Conservation (phyloP, 495 filamentous ascomycete genomes). For the Podospora didyma region DNA sequence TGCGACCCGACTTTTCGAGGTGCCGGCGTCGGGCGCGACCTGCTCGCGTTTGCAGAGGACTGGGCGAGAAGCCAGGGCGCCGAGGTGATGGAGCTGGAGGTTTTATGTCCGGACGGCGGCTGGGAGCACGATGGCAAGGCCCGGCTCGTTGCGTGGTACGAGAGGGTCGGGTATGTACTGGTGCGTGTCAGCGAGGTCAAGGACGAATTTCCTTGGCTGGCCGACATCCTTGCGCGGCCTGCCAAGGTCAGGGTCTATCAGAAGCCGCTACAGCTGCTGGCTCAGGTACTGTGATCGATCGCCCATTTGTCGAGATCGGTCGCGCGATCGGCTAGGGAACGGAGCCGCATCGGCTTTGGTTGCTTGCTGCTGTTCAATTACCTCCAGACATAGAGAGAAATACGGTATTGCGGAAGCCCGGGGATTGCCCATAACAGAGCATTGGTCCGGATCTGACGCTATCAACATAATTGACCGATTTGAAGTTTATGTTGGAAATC, state of each 20-base stretch:
- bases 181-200: not conserved
- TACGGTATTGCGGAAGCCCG: too few species aligned
- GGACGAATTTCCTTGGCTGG: not conserved
- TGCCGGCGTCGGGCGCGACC: not conserved
- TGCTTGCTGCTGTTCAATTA: too few species aligned
- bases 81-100: constrained; percentile 6
- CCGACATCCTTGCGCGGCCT: not conserved
- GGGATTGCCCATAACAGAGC: too few species aligned
- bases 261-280: not conserved
- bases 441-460: too few species aligned
- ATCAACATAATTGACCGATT: too few species aligned
- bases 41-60: constrained; percentile 1
- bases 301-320: not conserved
- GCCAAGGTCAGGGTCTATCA: constrained; percentile 5
- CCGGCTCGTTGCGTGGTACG: constrained; percentile 4
- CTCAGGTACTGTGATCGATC: not conserved
- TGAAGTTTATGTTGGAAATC: too few species aligned
- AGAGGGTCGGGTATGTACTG: constrained; percentile 2
- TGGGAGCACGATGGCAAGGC: constrained; percentile 4
- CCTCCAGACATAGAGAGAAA: too few species aligned
- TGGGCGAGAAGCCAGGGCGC: constrained; percentile 1
- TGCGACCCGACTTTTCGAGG: constrained; percentile 1
- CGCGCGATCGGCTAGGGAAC: too few species aligned
- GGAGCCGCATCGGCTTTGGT: too few species aligned
- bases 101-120: not conserved